Base-by-base conservation (phyloP, 805 yeast species). In the Cephaloascus fragrans region DNA sequence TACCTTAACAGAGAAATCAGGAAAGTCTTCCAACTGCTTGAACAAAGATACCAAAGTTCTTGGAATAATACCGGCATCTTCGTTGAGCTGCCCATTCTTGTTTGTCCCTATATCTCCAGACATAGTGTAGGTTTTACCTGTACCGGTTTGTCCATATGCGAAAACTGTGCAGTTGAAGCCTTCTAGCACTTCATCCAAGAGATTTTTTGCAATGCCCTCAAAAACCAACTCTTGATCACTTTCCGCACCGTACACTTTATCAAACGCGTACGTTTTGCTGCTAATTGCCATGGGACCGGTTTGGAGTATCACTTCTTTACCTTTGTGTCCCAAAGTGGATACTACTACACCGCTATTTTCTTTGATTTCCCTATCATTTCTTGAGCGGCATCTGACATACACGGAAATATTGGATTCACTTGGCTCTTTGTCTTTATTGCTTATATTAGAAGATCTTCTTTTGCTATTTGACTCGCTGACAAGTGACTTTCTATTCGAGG, bases 81-180 rank as follows among this genome's bases (percentile, higher is more conserved):
- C 68, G 37, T 64, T 59, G 26, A 70, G 44, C 38, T 56, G 8
- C 15, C 33, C 33, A 16, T 31, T 31, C 8, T 6, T 6, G n/a
- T 16, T 16, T 16, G 18, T 16, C 8, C 15, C n/a, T 26, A 79
- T 71, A 37, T 82, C 82, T 4, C 94, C 93, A 4, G 81, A 76
- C 93, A 67, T 66, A 4, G 70, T 60, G 52, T 77, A 78, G 0
- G 96, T 86, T 50, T 86, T 87, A 19, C 95, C 95, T 0, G 95
- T 83, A 1, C 95, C 93, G 0, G 95, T 87, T 70, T 86, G 94
- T 17, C 77, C 77, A 59, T 88, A 88, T 0, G 93, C 95, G 47
- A 87, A 67, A 20, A 86, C 71, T 0, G 95, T 83, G 47, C 88
- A 86, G 53, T 85, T 86, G 53, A 80, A 83, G 17, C 90, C 94